A percentile compares a stretch with the other conserved stretches of the same genome.
Evolutionary conservation across 495 filamentous ascomycete genomes (phyloP).

Genomic region (Penicillium cinerascens): DNA sequence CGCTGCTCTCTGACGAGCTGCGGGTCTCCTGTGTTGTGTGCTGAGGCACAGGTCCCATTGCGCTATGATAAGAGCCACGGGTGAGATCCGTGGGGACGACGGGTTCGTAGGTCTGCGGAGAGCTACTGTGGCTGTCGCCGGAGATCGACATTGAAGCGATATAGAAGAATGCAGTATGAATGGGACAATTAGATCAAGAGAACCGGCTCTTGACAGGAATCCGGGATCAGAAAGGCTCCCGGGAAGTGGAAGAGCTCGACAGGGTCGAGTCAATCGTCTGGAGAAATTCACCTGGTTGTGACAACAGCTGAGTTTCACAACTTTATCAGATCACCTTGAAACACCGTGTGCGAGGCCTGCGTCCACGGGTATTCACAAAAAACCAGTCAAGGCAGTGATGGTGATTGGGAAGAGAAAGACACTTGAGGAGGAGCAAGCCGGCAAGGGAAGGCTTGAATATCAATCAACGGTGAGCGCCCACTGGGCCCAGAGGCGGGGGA

Average conservation of each 20-base stretch:
- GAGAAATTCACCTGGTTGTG: slow-evolving; percentile 10
- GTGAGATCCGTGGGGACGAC: slow-evolving; percentile 34
- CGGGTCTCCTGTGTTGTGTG: slow-evolving; percentile 24
- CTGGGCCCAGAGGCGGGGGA: slow-evolving; percentile 11
- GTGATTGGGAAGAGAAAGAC: slow-evolving; percentile 16
- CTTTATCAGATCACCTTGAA: slow-evolving; percentile 20
- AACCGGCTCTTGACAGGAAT: slow-evolving; percentile 34
- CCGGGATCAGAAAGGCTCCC: background rate
- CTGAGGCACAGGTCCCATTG: slow-evolving; percentile 29
- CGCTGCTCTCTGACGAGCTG: slow-evolving; percentile 40
- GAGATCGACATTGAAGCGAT: slow-evolving; percentile 26
- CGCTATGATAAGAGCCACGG: slow-evolving; percentile 26
- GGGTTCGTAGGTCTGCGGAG: slow-evolving; percentile 32
- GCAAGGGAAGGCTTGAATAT: slow-evolving; percentile 33
- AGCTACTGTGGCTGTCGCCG: slow-evolving; percentile 25
- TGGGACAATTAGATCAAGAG: slow-evolving; percentile 25
- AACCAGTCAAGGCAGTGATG: slow-evolving; percentile 12
- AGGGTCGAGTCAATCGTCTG: slow-evolving; percentile 12
- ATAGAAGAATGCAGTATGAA: slow-evolving; percentile 1
- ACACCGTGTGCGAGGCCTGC: slow-evolving; percentile 34
- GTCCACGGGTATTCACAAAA: slow-evolving; percentile 28
- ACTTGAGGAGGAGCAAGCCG: slow-evolving; percentile 12
- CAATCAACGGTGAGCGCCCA: slow-evolving; percentile 22
- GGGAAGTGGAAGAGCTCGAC: slow-evolving; percentile 2
- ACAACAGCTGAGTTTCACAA: slow-evolving; percentile 21